Percentiles rank a stretch among this genome's conserved stretches.
phyloP scores from a whole-genome alignment of 1,284 basidiomycete genomes.

The Malassezia brasiliensis region DNA sequence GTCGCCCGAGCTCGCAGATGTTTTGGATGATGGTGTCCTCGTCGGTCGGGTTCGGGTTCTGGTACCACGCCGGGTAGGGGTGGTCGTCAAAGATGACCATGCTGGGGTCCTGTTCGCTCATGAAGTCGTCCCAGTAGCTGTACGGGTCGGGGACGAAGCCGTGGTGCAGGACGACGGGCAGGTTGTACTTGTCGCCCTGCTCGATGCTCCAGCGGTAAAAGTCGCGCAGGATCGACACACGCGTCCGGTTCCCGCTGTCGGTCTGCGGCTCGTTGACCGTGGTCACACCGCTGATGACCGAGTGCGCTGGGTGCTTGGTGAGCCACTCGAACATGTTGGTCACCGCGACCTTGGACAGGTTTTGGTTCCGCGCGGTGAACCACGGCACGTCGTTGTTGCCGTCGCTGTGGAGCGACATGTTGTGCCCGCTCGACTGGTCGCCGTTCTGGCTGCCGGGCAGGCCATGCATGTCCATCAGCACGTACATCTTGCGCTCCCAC shows the following conservation, averaged over 20 bases:
- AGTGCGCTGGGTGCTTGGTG: conserved; percentile 30
- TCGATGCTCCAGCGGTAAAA: conserved; percentile 33
- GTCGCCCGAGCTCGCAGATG: conserved; percentile 29
- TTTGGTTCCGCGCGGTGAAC: conserved; percentile 28
- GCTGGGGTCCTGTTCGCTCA: conserved; percentile 32
- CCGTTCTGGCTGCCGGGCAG: conserved; percentile 50
- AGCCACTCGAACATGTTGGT: conserved; percentile 30
- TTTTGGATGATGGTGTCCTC: conserved; percentile 19
- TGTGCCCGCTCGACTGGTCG: conserved; percentile 44
- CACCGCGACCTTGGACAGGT: conserved; percentile 28
- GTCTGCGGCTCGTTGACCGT: conserved; percentile 42
- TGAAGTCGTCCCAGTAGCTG: conserved; percentile 28
- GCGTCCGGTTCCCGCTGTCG: background rate
- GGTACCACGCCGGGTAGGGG: conserved; percentile 44
- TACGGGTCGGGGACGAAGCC: conserved; percentile 25
- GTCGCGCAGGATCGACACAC: background rate
- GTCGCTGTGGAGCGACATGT: conserved; percentile 23
- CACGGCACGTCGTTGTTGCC: conserved; percentile 25
- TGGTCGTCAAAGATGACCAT: conserved; percentile 40
- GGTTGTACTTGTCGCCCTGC: conserved; percentile 18
- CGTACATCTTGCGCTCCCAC: conserved; percentile 49
- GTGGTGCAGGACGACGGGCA: conserved; percentile 41
- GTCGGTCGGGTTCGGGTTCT: conserved; percentile 16
- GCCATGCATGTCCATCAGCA: conserved; percentile 50
- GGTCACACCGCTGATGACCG: conserved; percentile 33